phyloP scores from a whole-genome alignment of 768 basidiomycete genomes.

The Crucibulum laeve region DNA sequence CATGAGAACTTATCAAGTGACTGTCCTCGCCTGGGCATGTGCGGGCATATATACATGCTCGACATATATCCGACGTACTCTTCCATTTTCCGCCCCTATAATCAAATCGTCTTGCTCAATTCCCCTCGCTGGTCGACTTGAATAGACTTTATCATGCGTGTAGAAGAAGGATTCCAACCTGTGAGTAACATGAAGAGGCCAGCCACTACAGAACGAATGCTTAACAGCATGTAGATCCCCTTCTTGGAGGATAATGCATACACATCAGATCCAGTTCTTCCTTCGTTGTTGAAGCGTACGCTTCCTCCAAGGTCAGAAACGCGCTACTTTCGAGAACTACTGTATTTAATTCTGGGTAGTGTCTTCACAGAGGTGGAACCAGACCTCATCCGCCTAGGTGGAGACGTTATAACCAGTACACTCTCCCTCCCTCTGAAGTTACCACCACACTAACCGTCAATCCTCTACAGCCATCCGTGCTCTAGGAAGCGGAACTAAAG shows the following conservation, averaged over 20 bases:
- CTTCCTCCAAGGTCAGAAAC: conserved; percentile 38
- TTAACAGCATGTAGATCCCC: conserved; percentile 31
- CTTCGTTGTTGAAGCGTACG: conserved; percentile 51
- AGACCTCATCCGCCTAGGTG: conserved; percentile 58
- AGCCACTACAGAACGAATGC: background rate
- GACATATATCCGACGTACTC: no score
- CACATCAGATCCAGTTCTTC: conserved; percentile 57
- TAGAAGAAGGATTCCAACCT: conserved; percentile 65
- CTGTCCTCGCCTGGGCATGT: no score
- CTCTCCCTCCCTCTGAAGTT: background rate
- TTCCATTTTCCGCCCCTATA: no score
- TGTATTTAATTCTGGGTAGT: conserved; percentile 20
- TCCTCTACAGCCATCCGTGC: conserved; percentile 44
- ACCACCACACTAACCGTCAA: background rate
- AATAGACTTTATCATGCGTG: no score
- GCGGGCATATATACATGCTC: no score
- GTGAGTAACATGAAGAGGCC: conserved; percentile 23
- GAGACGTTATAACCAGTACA: conserved; percentile 49
- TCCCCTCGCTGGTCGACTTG: no score
- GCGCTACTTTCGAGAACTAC: background rate
- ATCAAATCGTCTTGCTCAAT: no score
- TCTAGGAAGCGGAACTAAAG: conserved; percentile 37
- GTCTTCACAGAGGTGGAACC: conserved; percentile 44
- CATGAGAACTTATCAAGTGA: no score
- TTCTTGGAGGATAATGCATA: conserved; percentile 60